A percentile compares a stretch with the other conserved stretches of the same genome.
Conservation (phyloP, 305 asterid species). For the Rubia balearica region DNA sequence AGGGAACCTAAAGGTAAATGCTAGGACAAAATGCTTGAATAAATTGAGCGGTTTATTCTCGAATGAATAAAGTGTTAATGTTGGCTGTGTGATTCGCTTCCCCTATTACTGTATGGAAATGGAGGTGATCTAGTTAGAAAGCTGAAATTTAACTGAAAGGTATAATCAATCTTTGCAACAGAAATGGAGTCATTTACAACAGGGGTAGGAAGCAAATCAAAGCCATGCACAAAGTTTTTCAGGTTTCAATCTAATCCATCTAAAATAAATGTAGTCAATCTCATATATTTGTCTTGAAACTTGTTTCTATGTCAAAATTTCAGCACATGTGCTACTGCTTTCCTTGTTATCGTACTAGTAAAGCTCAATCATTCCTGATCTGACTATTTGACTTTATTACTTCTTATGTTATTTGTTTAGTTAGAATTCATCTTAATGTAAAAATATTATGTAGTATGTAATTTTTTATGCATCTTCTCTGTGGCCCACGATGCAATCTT, state of each 20-base stretch:
- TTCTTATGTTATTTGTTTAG: not conserved
- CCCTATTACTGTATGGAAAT: slow-evolving; percentile 8
- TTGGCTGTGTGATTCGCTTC: not conserved
- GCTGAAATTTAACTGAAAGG: slow-evolving; percentile 29
- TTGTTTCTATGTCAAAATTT: slow-evolving; percentile 7
- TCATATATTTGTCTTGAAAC: slow-evolving; percentile 17
- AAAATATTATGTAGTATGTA: not conserved
- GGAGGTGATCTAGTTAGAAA: slow-evolving; percentile 12
- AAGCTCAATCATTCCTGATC: not conserved
- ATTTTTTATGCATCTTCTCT: not conserved
- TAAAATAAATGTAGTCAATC: slow-evolving; percentile 23
- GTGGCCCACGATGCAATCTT: not conserved
- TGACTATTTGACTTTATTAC: not conserved
- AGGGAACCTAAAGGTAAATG: slow-evolving; percentile 1
- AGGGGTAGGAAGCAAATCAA: slow-evolving; percentile 93
- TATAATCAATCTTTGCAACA: slow-evolving; percentile 58
- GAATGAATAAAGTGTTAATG: not conserved
- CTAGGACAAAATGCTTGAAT: not conserved
- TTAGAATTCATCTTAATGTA: not conserved
- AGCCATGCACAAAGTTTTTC: slow-evolving; percentile 95
- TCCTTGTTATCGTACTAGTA: not conserved
- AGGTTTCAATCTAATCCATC: slow-evolving; percentile 67
- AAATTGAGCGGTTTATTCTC: not conserved
- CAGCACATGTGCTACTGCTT: not conserved
- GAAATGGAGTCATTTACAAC: slow-evolving; percentile 66